Base-by-base conservation (phyloP, 2,329 filamentous ascomycete genomes). In the Paecilomyces variotii region DNA sequence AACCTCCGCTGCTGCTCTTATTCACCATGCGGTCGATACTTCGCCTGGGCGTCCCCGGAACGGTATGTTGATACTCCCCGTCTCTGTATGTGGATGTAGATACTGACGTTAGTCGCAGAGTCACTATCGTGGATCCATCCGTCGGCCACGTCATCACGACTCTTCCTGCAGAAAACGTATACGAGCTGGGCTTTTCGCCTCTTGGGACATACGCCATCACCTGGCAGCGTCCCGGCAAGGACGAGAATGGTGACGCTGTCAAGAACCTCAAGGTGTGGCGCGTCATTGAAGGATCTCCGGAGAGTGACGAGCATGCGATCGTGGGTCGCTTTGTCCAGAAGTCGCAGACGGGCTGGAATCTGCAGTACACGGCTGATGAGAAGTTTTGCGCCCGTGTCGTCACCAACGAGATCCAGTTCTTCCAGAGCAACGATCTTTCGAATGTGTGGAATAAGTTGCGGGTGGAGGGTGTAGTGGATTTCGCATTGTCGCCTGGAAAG, bases 221-320 rank as follows among this genome's bases (percentile, higher is more conserved):
- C 57, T 97, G 92, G 91, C 93, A 99, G 80, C 87, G 94, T 35
- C 89, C 91, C 7, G 83, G 84, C 65, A 97, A 97, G 80, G 93
- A 97, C 70, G 93, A 93, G 70, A 87, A 89, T 61, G 94, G 94
- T 59, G 91, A 97, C 75, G 91, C 94, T 53, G 87, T 86, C 67
- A 97, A 96, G 84, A 99, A 99, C 74, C 80, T 99, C 64, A 97
- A 97, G 82, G 87, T 99, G 67, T 99, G 94, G 94, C 86, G 87
- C 72, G 91, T 90, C 35, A 78, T 90, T 57, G 89, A 93, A 70
- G 85, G 89, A 7, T 74, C 74, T 57, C 74, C 81, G 11, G 78
- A 77, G 54, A 78, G 77, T 61, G 84, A 87, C 65, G 88, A 90
- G 76, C 81, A 87, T 62, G 73, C 77, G 68, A 86, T 92, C 30